A percentile compares a stretch with the other conserved stretches of the same genome.
phyloP scores from a whole-genome alignment of 139 green algal species.

The Chlorella sp. region DNA sequence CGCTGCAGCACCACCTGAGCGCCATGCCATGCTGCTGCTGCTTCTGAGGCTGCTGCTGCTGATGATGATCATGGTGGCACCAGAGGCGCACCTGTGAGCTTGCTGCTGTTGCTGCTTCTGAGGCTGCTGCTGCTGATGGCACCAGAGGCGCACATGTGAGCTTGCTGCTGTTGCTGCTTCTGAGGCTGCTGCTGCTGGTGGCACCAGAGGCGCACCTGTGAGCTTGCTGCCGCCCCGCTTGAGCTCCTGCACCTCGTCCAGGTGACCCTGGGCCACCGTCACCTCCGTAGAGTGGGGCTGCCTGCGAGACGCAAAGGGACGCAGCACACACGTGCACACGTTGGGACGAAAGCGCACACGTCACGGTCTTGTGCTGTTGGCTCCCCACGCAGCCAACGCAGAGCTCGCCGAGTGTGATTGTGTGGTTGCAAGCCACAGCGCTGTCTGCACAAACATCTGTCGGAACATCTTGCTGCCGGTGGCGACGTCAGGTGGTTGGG shows the following conservation, averaged over 20 bases:
- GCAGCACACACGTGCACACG: not conserved
- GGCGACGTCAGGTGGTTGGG: not conserved
- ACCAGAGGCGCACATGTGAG: not conserved
- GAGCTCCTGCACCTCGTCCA: constrained; percentile 81
- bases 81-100: not conserved
- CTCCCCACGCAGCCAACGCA: not conserved
- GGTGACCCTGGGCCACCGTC: constrained; percentile 54
- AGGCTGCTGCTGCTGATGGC: not conserved
- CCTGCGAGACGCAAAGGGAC: too few relatives aligned
- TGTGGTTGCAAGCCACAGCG: not conserved
- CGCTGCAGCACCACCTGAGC: too few relatives aligned
- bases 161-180: too few relatives aligned
- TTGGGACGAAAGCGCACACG: not conserved
- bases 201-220: not conserved
- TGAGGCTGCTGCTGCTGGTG: not conserved
- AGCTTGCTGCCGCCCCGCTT: constrained; percentile 18
- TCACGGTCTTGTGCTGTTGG: not conserved
- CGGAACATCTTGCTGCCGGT: not conserved
- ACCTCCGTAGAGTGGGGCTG: too few relatives aligned
- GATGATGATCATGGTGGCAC: not conserved
- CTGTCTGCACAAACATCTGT: not conserved
- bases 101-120: too few relatives aligned
- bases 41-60: not conserved
- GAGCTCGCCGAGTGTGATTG: not conserved
- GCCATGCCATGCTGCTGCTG: too few relatives aligned